Evolutionary conservation across 352 stramenopile genomes (phyloP).

Genomic region (Phytophthora pluvialis): DNA sequence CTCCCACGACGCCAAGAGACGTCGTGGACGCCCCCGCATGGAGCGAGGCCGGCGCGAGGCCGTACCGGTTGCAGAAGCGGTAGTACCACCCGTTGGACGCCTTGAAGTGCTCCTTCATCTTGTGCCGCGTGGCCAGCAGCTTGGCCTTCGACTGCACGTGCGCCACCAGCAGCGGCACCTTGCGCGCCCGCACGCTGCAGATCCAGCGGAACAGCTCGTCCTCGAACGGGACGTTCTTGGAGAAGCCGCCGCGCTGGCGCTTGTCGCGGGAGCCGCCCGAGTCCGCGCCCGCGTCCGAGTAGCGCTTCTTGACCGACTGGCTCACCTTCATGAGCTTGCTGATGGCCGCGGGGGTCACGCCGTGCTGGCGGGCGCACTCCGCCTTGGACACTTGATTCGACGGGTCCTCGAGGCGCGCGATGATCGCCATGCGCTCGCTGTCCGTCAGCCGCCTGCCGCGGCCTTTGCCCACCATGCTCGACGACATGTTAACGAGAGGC

Average conservation of each 20-base stretch:
- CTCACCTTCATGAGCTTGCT: slow-evolving; percentile 84
- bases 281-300: slow-evolving; percentile 53
- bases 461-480: slow-evolving; percentile 12
- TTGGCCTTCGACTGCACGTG: slow-evolving; percentile 69
- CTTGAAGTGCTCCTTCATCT: slow-evolving; percentile 54
- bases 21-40: slow-evolving; percentile 17
- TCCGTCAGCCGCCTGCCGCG: slow-evolving; percentile 70
- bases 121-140: slow-evolving; percentile 46
- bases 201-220: slow-evolving; percentile 79
- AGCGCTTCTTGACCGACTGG: slow-evolving; percentile 72
- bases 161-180: slow-evolving; percentile 55
- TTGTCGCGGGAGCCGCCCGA: slow-evolving; percentile 44
- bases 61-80: slow-evolving; percentile 74
- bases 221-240: slow-evolving; percentile 63
- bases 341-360: slow-evolving; percentile 74
- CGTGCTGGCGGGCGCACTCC: slow-evolving; percentile 66
- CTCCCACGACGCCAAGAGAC: background rate
- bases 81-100: slow-evolving; percentile 85
- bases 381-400: slow-evolving; percentile 54
- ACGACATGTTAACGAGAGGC: background rate
- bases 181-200: slow-evolving; percentile 49
- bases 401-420: slow-evolving; percentile 66
- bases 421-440: slow-evolving; percentile 81
- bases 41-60: slow-evolving; percentile 49
- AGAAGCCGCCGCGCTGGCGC: slow-evolving; percentile 69